A percentile compares a stretch with the other conserved stretches of the same genome.
phyloP scores from a whole-genome alignment of 495 filamentous ascomycete species.

The Neurospora sublineolata region DNA sequence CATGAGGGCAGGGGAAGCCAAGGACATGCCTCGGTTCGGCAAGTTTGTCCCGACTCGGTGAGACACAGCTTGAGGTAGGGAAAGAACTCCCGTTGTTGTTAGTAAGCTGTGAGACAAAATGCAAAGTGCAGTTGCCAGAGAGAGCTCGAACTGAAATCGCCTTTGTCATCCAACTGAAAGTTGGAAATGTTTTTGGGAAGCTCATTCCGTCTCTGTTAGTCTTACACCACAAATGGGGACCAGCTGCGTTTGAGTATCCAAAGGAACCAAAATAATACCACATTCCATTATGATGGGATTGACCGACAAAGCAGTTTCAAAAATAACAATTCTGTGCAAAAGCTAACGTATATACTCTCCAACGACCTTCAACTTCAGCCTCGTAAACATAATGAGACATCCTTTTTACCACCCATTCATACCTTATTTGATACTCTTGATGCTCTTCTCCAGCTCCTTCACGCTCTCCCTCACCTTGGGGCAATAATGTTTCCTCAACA shows the following conservation, averaged over 20 bases:
- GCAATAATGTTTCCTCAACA: slow-evolving; percentile 72
- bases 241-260: neutral
- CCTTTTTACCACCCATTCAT: neutral
- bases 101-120: neutral
- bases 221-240: neutral
- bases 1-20: neutral
- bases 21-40: neutral
- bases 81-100: neutral
- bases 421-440: slow-evolving; percentile 8
- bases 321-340: neutral
- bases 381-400: neutral
- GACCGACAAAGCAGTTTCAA: neutral
- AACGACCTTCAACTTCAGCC: neutral
- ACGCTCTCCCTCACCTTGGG: slow-evolving; percentile 74
- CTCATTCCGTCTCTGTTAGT: neutral
- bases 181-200: neutral
- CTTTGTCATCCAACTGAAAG: too few species aligned
- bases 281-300: neutral
- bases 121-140: neutral
- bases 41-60: neutral
- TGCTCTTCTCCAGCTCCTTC: slow-evolving; percentile 53
- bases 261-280: neutral
- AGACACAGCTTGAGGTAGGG: neutral
- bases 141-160: too few species aligned
- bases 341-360: neutral